Evolutionary conservation across 352 stramenopile genomes (phyloP).

Genomic region (Phytophthora pistaciae): DNA sequence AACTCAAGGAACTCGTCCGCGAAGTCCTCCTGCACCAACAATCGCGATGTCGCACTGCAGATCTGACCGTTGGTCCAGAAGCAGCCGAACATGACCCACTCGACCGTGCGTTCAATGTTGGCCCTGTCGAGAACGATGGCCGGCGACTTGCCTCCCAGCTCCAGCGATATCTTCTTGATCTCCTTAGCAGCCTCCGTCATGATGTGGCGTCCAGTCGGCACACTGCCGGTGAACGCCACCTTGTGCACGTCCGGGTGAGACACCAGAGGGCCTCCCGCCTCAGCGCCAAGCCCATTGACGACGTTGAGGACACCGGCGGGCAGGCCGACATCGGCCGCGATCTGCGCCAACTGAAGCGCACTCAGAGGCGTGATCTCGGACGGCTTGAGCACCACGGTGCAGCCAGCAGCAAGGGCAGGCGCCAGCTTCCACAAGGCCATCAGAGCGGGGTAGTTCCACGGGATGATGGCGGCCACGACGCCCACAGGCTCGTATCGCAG

Average conservation of each 20-base stretch:
- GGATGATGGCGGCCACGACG: slow-evolving; percentile 73
- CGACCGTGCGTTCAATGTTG: slow-evolving; percentile 78
- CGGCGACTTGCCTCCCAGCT: slow-evolving; percentile 88
- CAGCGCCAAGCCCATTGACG: slow-evolving; percentile 64
- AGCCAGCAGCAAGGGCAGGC: slow-evolving; percentile 93
- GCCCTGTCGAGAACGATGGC: slow-evolving; percentile 85
- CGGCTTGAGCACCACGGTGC: slow-evolving; percentile 70
- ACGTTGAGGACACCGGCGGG: slow-evolving; percentile 76
- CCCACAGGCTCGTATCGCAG: slow-evolving; percentile 77
- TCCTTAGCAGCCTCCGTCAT: slow-evolving; percentile 28
- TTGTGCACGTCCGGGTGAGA: slow-evolving; percentile 54
- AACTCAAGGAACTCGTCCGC: slow-evolving; percentile 66
- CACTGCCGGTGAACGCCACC: slow-evolving; percentile 39
- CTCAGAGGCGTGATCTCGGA: slow-evolving; percentile 94
- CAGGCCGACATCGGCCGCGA: slow-evolving; percentile 69
- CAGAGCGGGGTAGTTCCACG: slow-evolving; percentile 46
- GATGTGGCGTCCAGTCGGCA: slow-evolving; percentile 29
- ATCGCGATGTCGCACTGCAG: slow-evolving; percentile 77
- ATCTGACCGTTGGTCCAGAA: slow-evolving; percentile 81
- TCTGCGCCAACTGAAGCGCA: slow-evolving; percentile 74
- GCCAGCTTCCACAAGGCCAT: slow-evolving; percentile 85
- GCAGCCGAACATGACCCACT: slow-evolving; percentile 72
- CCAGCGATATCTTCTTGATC: slow-evolving; percentile 42
- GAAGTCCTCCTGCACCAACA: slow-evolving; percentile 82
- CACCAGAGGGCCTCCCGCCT: slow-evolving; percentile 72